A percentile compares a stretch with the other conserved stretches of the same genome.
phyloP scores from a whole-genome alignment of 768 basidiomycete species.

The Leccinum boreale region DNA sequence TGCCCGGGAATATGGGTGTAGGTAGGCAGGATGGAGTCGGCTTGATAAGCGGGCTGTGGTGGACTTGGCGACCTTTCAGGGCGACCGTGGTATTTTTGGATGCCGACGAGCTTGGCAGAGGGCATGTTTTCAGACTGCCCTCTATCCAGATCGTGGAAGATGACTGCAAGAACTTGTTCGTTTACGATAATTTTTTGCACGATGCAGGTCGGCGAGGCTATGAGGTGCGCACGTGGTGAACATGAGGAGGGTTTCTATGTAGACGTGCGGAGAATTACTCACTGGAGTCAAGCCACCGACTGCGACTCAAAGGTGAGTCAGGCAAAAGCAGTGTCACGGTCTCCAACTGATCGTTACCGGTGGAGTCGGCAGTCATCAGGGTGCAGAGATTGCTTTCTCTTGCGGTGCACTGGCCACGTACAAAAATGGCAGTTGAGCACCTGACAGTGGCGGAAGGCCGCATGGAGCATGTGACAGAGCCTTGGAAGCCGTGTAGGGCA shows the following conservation, averaged over 20 bases:
- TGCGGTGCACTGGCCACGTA: conserved; percentile 47
- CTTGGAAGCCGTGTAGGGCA: conserved; percentile 62
- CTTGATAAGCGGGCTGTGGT: conserved; percentile 26
- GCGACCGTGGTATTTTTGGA: conserved; percentile 39
- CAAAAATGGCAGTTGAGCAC: conserved; percentile 61
- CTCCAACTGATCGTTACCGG: conserved; percentile 43
- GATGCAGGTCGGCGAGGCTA: conserved; percentile 53
- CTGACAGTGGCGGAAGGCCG: conserved; percentile 55
- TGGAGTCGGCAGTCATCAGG: conserved; percentile 41
- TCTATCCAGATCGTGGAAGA: conserved; percentile 70
- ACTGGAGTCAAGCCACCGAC: conserved; percentile 71
- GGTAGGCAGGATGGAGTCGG: conserved; percentile 28
- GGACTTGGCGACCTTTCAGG: conserved; percentile 29
- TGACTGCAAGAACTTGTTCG: conserved; percentile 55
- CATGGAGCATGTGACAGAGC: conserved; percentile 50
- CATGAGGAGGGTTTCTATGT: conserved; percentile 18
- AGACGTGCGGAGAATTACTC: conserved; percentile 31
- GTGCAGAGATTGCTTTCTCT: conserved; percentile 47
- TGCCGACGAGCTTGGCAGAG: conserved; percentile 56
- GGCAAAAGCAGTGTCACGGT: conserved; percentile 57
- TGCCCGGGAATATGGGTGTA: conserved; percentile 33
- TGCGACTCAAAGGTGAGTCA: conserved; percentile 61
- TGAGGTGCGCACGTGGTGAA: conserved; percentile 28
- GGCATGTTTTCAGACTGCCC: conserved; percentile 48
- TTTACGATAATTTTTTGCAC: conserved; percentile 71